Percentiles rank a stretch among this genome's conserved stretches.
Evolutionary conservation across 768 basidiomycete species (phyloP).

Genomic region (Kondoa subrosea): DNA sequence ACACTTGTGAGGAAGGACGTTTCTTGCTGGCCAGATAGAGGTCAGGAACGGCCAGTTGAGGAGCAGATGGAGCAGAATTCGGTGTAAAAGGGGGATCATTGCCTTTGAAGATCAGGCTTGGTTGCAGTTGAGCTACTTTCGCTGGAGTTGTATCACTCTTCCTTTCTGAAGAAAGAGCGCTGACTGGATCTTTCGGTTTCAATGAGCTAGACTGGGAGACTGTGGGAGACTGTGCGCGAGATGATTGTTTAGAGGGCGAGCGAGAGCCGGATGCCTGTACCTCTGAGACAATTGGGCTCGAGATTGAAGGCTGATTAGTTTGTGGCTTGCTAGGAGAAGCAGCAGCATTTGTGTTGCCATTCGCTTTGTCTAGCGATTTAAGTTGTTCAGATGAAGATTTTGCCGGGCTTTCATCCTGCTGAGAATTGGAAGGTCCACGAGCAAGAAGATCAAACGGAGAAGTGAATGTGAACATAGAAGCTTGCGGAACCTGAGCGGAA

Average conservation of each 20-base stretch:
- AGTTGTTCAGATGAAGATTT: background rate
- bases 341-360: background rate
- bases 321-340: background rate
- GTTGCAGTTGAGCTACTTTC: too few species aligned
- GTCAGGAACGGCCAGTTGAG: too few species aligned
- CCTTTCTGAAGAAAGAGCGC: too few species aligned
- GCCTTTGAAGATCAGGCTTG: too few species aligned
- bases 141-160: too few species aligned
- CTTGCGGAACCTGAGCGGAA: background rate
- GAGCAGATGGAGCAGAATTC: too few species aligned
- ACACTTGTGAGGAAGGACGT: background rate
- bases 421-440: background rate
- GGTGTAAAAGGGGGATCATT: too few species aligned
- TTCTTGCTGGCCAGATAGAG: background rate
- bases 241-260: too few species aligned
- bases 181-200: background rate
- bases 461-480: background rate
- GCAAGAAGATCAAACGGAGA: conserved; percentile 6
- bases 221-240: too few species aligned
- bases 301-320: background rate
- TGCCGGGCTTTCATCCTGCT: background rate
- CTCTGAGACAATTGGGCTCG: too few species aligned
- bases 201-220: too few species aligned
- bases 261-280: too few species aligned
- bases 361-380: background rate